Percentiles rank a stretch among this genome's conserved stretches.
Conservation (phyloP, 2,329 filamentous ascomycete species). For the Neurospora sp. region DNA sequence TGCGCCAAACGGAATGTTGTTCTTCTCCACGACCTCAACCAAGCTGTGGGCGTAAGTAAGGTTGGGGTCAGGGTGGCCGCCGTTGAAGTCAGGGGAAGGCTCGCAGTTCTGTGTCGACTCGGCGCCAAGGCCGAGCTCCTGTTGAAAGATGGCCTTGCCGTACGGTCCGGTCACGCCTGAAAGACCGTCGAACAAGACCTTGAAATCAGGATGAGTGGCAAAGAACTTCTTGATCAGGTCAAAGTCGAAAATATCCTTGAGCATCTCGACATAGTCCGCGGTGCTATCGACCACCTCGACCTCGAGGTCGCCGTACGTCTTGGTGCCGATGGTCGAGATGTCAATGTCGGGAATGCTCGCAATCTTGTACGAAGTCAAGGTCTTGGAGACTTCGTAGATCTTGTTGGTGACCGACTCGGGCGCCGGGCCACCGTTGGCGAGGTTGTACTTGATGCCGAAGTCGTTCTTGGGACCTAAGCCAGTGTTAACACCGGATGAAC, state of each 20-base stretch:
- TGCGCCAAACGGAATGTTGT: constrained; percentile 87
- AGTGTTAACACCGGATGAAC: background rate
- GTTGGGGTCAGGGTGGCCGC: constrained; percentile 96
- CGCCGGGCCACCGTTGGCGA: constrained; percentile 89
- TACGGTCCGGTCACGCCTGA: constrained; percentile 94
- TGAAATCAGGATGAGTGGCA: constrained; percentile 78
- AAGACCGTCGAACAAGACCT: constrained; percentile 90
- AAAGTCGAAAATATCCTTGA: constrained; percentile 99
- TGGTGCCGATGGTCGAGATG: constrained; percentile 69
- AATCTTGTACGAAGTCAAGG: constrained; percentile 84
- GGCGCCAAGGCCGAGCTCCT: constrained; percentile 74
- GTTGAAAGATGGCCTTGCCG: constrained; percentile 87
- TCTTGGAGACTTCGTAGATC: constrained; percentile 89
- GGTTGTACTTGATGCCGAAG: constrained; percentile 99
- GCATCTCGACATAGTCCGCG: constrained; percentile 83
- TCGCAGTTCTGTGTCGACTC: constrained; percentile 78
- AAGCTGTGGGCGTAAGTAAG: constrained; percentile 93
- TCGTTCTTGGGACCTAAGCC: constrained; percentile 74
- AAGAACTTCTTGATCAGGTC: constrained; percentile 93
- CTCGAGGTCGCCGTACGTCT: constrained; percentile 77
- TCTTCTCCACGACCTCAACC: constrained; percentile 86
- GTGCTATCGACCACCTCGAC: constrained; percentile 94
- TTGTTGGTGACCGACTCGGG: constrained; percentile 97
- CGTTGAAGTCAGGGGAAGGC: constrained; percentile 89
- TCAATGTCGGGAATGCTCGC: constrained; percentile 80